A percentile compares a stretch with the other conserved stretches of the same genome.
Conservation (phyloP, 2,329 filamentous ascomycete genomes). For the Rosellinia necatrix region DNA sequence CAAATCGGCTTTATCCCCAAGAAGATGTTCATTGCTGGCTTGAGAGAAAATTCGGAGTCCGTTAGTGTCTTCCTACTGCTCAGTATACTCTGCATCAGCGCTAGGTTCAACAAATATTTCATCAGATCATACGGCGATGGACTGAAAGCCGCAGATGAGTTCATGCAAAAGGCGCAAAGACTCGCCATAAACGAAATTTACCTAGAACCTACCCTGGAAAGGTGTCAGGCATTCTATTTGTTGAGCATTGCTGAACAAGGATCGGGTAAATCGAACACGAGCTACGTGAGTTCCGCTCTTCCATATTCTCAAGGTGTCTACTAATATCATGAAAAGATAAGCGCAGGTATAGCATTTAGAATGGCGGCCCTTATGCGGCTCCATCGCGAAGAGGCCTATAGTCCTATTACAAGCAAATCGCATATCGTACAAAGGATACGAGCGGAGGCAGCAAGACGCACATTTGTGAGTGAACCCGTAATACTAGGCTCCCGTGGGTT, state of each 20-base stretch:
- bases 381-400: constrained; percentile 60
- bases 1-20: constrained; percentile 65
- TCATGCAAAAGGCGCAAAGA: constrained; percentile 55
- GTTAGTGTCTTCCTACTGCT: constrained; percentile 60
- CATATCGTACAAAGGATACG: constrained; percentile 52
- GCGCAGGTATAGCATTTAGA: constrained; percentile 60
- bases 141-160: constrained; percentile 56
- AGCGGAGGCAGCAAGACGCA: constrained; percentile 61
- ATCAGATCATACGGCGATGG: constrained; percentile 55
- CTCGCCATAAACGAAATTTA: constrained; percentile 58
- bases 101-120: constrained; percentile 56
- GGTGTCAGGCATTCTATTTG: constrained; percentile 63
- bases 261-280: constrained; percentile 56
- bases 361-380: constrained; percentile 61
- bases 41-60: constrained; percentile 53
- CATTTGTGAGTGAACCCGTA: constrained; percentile 49
- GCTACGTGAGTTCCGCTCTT: constrained; percentile 51
- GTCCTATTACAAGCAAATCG: constrained; percentile 45
- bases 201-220: constrained; percentile 56
- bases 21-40: constrained; percentile 51
- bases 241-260: constrained; percentile 64
- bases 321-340: constrained; percentile 49
- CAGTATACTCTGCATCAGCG: constrained; percentile 60
- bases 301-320: background rate
- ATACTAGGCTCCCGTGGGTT: background rate